Percentiles rank a stretch among this genome's conserved stretches.
These are phyloP conservation scores for Globisporangium mamillatum DNA, from an alignment of 352 stramenopile genomes.

Conservation along the genomic window DNA sequence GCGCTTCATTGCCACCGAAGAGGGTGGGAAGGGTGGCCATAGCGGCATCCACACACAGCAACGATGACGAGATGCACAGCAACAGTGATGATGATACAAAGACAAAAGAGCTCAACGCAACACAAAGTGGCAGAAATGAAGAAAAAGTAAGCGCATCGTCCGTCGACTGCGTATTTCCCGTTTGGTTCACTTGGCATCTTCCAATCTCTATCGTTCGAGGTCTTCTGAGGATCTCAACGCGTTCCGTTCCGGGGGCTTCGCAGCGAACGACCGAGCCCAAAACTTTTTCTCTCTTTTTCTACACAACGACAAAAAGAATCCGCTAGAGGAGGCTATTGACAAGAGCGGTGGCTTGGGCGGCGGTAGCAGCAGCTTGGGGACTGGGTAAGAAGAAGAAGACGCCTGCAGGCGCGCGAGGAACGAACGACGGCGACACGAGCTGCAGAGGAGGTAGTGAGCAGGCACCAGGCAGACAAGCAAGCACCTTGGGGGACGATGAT, in stretches of 20 bases:
- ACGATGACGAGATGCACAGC: too few relatives aligned
- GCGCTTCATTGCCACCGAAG: too few relatives aligned
- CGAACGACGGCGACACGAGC: neutral
- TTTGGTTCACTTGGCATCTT: conserved; percentile 8
- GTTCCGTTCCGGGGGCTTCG: neutral
- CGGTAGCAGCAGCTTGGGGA: conserved; percentile 1
- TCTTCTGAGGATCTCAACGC: conserved; percentile 7
- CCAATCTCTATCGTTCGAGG: conserved; percentile 11
- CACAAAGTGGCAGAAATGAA: neutral
- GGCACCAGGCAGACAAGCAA: neutral
- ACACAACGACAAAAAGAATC: conserved; percentile 4
- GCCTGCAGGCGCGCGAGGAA: conserved; percentile 3
- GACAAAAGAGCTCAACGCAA: neutral
- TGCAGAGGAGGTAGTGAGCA: neutral
- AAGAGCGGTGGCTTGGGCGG: neutral
- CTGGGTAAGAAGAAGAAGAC: neutral
- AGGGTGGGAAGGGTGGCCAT: too few relatives aligned
- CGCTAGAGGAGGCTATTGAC: conserved; percentile 2
- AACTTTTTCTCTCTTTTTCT: conserved; percentile 6
- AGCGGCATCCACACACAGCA: too few relatives aligned
- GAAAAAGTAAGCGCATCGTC: neutral
- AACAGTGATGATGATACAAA: neutral
- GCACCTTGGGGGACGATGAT: conserved; percentile 1
- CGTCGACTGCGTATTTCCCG: neutral
- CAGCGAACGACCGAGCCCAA: neutral